These are phyloP conservation scores for Rhodotorula sp. DNA, from an alignment of 1,284 basidiomycete species.

Conservation along the genomic window DNA sequence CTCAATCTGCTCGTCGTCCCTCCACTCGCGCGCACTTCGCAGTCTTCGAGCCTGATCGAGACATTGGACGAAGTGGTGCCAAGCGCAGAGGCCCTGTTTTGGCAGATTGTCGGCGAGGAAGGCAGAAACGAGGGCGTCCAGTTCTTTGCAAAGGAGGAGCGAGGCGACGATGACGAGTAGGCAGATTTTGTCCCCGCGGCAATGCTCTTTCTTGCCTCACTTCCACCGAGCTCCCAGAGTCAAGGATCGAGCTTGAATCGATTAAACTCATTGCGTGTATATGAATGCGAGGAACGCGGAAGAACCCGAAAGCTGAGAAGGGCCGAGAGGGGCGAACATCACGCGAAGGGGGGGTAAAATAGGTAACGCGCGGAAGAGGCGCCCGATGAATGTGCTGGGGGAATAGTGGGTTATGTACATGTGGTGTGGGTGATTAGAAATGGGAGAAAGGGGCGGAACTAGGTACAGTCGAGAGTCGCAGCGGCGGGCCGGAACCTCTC, in stretches of 20 bases:
- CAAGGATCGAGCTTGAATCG: no score
- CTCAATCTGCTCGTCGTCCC: constrained; percentile 50
- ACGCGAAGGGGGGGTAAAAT: not conserved
- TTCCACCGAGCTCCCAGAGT: no score
- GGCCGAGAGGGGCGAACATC: not conserved
- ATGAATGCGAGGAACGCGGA: no score
- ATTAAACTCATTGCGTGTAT: no score
- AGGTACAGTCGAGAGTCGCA: not conserved
- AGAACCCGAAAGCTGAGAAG: no score
- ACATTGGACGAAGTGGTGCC: constrained; percentile 59
- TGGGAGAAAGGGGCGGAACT: not conserved
- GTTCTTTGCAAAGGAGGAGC: constrained; percentile 26
- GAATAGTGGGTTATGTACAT: not conserved
- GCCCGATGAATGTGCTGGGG: not conserved
- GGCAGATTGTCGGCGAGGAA: constrained; percentile 53
- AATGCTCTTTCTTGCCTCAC: no score
- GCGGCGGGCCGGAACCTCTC: not conserved
- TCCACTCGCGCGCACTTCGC: constrained; percentile 30
- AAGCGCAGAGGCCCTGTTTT: constrained; percentile 64
- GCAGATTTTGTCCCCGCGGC: not conserved
- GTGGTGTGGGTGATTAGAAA: not conserved
- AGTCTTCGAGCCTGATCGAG: constrained; percentile 51
- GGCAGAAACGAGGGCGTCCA: constrained; percentile 35
- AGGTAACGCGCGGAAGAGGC: not conserved
- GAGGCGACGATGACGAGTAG: constrained; percentile 15